Evolutionary conservation across 495 filamentous ascomycete genomes (phyloP), one percentile per base, ranked within the genome.

Genomic region (Aspergillus egyptiacus): DNA sequence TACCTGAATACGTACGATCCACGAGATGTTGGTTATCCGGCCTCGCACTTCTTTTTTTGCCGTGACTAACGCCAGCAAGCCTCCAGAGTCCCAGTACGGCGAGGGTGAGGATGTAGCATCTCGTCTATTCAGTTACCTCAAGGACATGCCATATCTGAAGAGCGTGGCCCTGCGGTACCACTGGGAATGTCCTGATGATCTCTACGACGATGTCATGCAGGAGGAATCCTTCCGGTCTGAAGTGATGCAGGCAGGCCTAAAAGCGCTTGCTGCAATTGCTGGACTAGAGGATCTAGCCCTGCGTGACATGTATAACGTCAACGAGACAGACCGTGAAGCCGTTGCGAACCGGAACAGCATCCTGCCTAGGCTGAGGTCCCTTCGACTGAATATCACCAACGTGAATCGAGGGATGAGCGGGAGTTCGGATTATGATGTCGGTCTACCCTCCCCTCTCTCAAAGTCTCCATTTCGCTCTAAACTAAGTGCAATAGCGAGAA

Each of bases 381-480:
- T 64, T 6, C 50, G 59, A 9, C 31, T 64, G 11, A 58, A 58
- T 35, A 46, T 60, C 28, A 22, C 47, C 11, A 50, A 59, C 17
- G 49, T 54, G 33, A 18, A 43, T 41, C 22, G 6, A 10, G 22
- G 38, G 2, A 32, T 38, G 2, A 28, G 47, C 1, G 47, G 45
- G 6, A 43, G 45, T 31, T 48, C 51, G 14, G 58, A 59, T 22
- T 5, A 38, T 27, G 55, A 60, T 39, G 58, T 60, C 13, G 4
- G 17, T 37, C 3, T 39, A 14, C 24, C 24, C 27, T 7, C 14
- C 11, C 14, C 13, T 17, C 14, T 17, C 13, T 31, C 30, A 33
- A 8, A n/a, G n/a, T n/a, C n/a, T n/a, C n/a, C n/a, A n/a, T n/a
- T n/a, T n/a, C n/a, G n/a, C n/a, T n/a, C 13, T 20, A 39, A 4